Conservation (phyloP, 164 flowering plant genomes). For the Cinnamomum micranthum region DNA sequence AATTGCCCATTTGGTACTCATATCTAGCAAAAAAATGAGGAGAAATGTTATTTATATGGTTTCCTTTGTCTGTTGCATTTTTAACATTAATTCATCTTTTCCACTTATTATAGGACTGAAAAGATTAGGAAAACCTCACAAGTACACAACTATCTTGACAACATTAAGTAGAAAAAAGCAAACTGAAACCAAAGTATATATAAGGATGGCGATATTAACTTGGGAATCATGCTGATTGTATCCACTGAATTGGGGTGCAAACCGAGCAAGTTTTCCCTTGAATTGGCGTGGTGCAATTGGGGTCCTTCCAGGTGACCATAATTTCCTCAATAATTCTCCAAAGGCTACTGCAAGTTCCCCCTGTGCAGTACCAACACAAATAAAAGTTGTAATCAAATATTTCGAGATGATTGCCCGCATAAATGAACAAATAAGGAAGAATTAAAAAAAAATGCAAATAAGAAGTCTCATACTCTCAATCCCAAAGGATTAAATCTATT, state of each 20-base stretch:
- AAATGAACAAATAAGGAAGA: neutral
- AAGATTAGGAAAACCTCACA: neutral
- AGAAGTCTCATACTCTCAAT: conserved; percentile 61
- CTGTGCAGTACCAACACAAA: conserved; percentile 40
- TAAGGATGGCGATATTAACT: conserved; percentile 37
- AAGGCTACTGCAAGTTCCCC: conserved; percentile 98
- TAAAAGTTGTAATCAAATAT: conserved; percentile 10
- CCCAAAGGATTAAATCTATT: conserved; percentile 87
- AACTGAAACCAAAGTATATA: neutral
- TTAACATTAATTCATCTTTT: neutral
- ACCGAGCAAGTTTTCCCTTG: conserved; percentile 87
- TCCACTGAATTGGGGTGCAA: conserved; percentile 99
- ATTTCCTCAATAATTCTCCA: conserved; percentile 91
- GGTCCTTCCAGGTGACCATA: conserved; percentile 83
- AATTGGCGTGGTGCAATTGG: conserved; percentile 90
- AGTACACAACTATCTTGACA: neutral
- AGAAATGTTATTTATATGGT: neutral
- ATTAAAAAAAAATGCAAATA: neutral
- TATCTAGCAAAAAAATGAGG: neutral
- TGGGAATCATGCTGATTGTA: conserved; percentile 99
- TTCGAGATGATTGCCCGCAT: neutral
- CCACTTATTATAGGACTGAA: neutral
- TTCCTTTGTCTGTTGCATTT: neutral
- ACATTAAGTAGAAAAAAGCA: neutral
- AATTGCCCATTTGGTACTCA: neutral